phyloP scores from a whole-genome alignment of 345 rosid species.

The Syzygium jambos region DNA sequence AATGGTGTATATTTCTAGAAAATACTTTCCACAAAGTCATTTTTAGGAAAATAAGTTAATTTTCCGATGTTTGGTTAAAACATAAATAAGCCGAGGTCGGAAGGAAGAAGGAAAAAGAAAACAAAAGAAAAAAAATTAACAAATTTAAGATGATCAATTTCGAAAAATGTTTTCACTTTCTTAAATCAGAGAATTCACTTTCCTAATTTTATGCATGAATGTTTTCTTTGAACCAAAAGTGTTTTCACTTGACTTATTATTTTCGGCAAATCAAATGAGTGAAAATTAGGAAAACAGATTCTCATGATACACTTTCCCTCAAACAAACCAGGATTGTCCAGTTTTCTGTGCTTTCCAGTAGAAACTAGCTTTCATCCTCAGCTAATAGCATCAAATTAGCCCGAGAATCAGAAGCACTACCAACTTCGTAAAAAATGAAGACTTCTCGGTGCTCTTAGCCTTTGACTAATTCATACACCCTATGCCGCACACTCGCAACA shows the following conservation, averaged over 20 bases:
- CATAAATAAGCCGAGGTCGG: too few species aligned
- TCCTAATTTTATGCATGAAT: too few species aligned
- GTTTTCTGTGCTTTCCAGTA: neutral
- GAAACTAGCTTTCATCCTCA: neutral
- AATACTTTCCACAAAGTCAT: too few species aligned
- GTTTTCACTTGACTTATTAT: neutral
- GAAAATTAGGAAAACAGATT: too few species aligned
- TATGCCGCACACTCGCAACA: neutral
- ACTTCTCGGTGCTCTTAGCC: neutral
- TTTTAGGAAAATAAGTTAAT: too few species aligned
- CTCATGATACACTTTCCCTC: fast-evolving
- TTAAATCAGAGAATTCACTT: too few species aligned
- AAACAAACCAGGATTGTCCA: neutral
- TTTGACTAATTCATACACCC: neutral
- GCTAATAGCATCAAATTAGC: neutral
- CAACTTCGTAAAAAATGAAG: neutral
- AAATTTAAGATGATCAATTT: neutral
- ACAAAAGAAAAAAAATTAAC: too few species aligned
- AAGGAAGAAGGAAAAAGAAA: neutral
- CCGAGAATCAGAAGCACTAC: neutral
- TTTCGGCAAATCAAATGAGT: neutral
- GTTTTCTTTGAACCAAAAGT: fast-evolving
- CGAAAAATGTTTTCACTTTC: neutral
- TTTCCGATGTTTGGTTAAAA: too few species aligned
- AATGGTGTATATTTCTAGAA: neutral